Evolutionary conservation across 2,329 filamentous ascomycete species (phyloP).

Genomic region (Helicocarpus griseus): DNA sequence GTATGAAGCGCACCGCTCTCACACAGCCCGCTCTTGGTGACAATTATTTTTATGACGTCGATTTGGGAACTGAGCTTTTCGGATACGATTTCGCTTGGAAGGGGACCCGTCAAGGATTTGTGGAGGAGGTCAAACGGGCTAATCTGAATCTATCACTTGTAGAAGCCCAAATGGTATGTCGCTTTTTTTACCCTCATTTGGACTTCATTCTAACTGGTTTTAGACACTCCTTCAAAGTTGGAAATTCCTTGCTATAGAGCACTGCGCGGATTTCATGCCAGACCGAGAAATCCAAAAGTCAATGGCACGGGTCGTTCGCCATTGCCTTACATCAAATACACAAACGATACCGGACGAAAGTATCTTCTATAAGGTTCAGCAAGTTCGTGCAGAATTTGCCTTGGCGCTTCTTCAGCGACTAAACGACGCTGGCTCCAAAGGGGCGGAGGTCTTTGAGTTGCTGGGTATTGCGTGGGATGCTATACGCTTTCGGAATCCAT

Average conservation of each 20-base stretch:
- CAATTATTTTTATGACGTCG: conserved; percentile 76
- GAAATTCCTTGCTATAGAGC: conserved; percentile 77
- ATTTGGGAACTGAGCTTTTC: conserved; percentile 66
- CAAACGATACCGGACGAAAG: conserved; percentile 61
- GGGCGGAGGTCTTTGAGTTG: conserved; percentile 43
- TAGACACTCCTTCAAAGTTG: conserved; percentile 77
- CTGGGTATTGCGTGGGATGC: conserved; percentile 53
- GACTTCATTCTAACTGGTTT: conserved; percentile 6
- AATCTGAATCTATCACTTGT: conserved; percentile 88
- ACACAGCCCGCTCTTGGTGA: conserved; percentile 57
- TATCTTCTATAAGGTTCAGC: conserved; percentile 70
- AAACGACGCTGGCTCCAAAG: conserved; percentile 45
- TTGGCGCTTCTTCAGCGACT: conserved; percentile 75
- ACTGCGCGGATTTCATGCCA: conserved; percentile 55
- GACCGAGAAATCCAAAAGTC: conserved; percentile 53
- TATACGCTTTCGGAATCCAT: conserved; percentile 43
- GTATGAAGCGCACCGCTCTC: conserved; percentile 69
- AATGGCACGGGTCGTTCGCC: conserved; percentile 63
- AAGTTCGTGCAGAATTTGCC: conserved; percentile 68
- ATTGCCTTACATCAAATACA: conserved; percentile 71
- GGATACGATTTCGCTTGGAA: conserved; percentile 69
- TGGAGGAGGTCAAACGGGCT: conserved; percentile 70
- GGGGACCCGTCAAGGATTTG: conserved; percentile 61
- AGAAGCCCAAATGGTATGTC: conserved; percentile 73
- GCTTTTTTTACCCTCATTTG: background rate